These are phyloP conservation scores for Monilinia fructicola DNA, from an alignment of 2,329 filamentous ascomycete genomes.

Conservation along the genomic window DNA sequence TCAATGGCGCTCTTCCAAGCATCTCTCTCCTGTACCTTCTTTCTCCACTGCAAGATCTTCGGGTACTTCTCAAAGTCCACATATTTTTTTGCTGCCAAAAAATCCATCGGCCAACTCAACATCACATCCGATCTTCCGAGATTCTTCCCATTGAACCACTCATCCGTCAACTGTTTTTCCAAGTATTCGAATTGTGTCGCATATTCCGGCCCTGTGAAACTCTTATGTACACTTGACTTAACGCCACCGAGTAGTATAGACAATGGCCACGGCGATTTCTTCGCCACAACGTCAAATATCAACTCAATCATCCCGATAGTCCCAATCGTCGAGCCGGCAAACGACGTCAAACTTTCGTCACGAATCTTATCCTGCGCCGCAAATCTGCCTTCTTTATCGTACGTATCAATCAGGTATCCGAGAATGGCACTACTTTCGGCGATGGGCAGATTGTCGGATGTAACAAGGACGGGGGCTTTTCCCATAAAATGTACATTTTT, in stretches of 20 bases:
- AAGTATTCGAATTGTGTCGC: constrained; percentile 31
- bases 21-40: constrained; percentile 35
- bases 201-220: constrained; percentile 32
- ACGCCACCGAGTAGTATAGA: constrained; percentile 29
- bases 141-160: constrained; percentile 40
- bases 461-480: constrained; percentile 72
- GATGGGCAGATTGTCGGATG: constrained; percentile 35
- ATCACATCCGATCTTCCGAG: constrained; percentile 42
- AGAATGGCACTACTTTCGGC: constrained; percentile 40
- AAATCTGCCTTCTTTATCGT: constrained; percentile 39
- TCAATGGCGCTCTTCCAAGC: constrained; percentile 40
- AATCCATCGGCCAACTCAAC: constrained; percentile 41
- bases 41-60: constrained; percentile 40
- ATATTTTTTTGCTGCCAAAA: constrained; percentile 37
- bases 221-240: constrained; percentile 27
- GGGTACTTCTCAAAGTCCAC: constrained; percentile 40
- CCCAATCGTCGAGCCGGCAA: constrained; percentile 17
- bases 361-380: constrained; percentile 35
- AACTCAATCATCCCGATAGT: constrained; percentile 16
- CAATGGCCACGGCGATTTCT: constrained; percentile 35
- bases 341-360: constrained; percentile 37
- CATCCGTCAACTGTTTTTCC: constrained; percentile 34
- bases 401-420: constrained; percentile 40
- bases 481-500: constrained; percentile 73
- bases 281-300: constrained; percentile 17